phyloP scores from a whole-genome alignment of 2,329 filamentous ascomycete genomes.

The Trichoderma sp. region DNA sequence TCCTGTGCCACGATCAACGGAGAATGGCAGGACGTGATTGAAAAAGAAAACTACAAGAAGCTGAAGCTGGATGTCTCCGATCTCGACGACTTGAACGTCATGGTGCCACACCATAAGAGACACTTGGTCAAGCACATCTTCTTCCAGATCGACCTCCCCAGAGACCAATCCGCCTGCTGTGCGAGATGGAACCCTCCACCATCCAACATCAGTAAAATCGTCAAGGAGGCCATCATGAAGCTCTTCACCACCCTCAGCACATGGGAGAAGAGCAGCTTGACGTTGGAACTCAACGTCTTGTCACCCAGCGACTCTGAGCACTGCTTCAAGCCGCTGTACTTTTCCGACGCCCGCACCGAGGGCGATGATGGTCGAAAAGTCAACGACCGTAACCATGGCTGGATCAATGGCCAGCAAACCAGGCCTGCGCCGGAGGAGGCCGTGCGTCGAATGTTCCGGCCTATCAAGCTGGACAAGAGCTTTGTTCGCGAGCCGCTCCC shows the following conservation, averaged over 20 bases:
- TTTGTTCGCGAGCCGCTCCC: conserved; percentile 18
- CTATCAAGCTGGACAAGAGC: conserved; percentile 1
- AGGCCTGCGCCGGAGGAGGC: conserved; percentile 28
- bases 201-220: conserved; percentile 14
- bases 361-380: not conserved
- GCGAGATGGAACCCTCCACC: not conserved
- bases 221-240: conserved; percentile 29
- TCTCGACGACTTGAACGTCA: conserved; percentile 29
- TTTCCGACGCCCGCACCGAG: conserved; percentile 29
- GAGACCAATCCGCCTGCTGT: conserved; percentile 30
- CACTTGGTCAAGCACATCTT: conserved; percentile 34
- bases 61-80: conserved; percentile 30
- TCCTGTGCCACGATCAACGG: conserved; percentile 37
- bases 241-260: conserved; percentile 35
- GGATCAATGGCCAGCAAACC: conserved; percentile 32
- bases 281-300: conserved; percentile 37
- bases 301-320: conserved; percentile 39
- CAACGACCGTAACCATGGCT: conserved; percentile 36
- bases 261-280: conserved; percentile 32
- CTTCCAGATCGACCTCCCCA: conserved; percentile 33
- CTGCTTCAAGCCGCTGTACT: conserved; percentile 35
- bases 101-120: conserved; percentile 22
- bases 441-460: conserved; percentile 31
- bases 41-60: conserved; percentile 33
- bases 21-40: conserved; percentile 38